phyloP scores from a whole-genome alignment of 1,139 yeast genomes.

The Protomyces arabidopsidicola region DNA sequence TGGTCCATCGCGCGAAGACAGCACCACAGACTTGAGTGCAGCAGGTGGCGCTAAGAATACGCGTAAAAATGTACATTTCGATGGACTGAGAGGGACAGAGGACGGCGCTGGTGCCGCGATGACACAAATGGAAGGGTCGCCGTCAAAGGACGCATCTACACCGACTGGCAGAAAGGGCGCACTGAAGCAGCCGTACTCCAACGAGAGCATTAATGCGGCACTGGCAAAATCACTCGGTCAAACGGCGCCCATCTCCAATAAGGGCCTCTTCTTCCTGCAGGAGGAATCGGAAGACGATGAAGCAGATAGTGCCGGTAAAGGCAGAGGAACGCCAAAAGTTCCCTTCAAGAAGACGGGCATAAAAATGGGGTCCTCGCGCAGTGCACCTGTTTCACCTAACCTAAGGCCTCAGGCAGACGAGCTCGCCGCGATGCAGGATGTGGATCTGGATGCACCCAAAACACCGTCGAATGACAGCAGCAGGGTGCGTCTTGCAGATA shows the following conservation, averaged over 20 bases:
- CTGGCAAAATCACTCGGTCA: not conserved
- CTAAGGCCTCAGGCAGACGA: not conserved
- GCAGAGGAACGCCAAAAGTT: not conserved
- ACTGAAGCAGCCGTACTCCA: not conserved
- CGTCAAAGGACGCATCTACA: not conserved
- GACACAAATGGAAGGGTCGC: not conserved
- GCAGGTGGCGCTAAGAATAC: not conserved
- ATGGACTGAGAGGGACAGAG: not conserved
- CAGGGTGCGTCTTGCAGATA: slow-evolving; percentile 1
- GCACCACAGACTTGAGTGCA: slow-evolving; percentile 2
- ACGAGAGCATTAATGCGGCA: not conserved
- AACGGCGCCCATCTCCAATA: not conserved
- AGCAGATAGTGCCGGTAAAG: not conserved
- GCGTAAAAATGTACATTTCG: slow-evolving; percentile 18
- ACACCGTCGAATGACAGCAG: not conserved
- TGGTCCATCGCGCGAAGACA: slow-evolving; percentile 14
- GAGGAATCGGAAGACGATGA: slow-evolving; percentile 16
- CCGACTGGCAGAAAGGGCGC: not conserved
- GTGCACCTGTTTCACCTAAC: not conserved
- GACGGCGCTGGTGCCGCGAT: not conserved
- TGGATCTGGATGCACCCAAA: not conserved
- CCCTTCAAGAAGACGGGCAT: slow-evolving; percentile 26
- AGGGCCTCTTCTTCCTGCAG: slow-evolving; percentile 10
- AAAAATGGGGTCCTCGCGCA: not conserved
- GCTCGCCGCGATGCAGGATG: not conserved